These are phyloP conservation scores for Calocybe gambosa DNA, from an alignment of 1,284 basidiomycete species.

Conservation along the genomic window DNA sequence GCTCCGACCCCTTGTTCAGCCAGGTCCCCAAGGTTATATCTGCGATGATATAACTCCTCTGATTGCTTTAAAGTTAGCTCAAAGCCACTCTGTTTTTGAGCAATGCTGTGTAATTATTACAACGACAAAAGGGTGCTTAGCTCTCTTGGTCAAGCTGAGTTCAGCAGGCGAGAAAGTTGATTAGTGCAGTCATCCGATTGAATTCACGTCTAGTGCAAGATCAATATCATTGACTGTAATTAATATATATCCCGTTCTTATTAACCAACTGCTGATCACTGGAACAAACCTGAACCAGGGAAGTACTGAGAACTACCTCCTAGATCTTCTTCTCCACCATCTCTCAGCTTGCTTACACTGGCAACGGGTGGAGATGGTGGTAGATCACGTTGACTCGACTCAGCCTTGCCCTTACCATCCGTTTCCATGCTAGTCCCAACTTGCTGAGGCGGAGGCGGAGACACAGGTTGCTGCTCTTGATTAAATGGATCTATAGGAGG, in stretches of 20 bases:
- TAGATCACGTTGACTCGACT: slow-evolving; percentile 8
- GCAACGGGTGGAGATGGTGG: not conserved
- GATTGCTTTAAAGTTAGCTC: too few species aligned
- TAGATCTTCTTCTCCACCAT: slow-evolving; percentile 17
- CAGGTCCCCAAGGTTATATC: too few species aligned
- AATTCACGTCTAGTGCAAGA: not conserved
- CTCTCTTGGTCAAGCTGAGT: too few species aligned
- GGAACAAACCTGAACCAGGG: slow-evolving; percentile 52
- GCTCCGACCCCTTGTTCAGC: too few species aligned
- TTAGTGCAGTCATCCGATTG: too few species aligned
- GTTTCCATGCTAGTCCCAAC: slow-evolving; percentile 30
- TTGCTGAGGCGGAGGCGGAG: slow-evolving; percentile 16
- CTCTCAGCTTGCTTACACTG: slow-evolving; percentile 3
- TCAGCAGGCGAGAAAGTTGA: too few species aligned
- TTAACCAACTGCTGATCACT: slow-evolving; percentile 4
- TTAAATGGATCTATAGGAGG: slow-evolving; percentile 4
- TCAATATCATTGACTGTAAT: not conserved
- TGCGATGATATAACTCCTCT: too few species aligned
- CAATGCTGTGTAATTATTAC: too few species aligned
- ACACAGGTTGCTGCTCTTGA: not conserved
- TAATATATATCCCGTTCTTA: not conserved
- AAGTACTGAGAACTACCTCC: slow-evolving; percentile 38
- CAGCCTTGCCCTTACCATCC: slow-evolving; percentile 30
- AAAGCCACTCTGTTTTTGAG: too few species aligned
- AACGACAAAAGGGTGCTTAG: too few species aligned